Evolutionary conservation across 257 asterid genomes (phyloP).

Genomic region (Marsdenia floribunda): DNA sequence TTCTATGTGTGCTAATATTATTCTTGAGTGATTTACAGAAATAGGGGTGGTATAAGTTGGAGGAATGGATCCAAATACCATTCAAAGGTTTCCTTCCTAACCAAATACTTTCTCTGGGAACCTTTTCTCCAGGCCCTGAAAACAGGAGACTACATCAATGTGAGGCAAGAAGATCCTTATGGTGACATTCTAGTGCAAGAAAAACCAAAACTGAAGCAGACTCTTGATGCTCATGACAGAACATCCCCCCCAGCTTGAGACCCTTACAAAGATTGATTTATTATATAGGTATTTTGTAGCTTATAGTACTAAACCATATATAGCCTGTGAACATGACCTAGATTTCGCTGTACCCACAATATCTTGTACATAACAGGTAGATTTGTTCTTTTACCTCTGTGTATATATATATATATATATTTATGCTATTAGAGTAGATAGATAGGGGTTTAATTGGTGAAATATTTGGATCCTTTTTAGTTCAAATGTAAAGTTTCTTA

Average conservation of each 20-base stretch:
- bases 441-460: neutral
- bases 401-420: too few species aligned
- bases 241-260: neutral
- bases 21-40: neutral
- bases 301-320: neutral
- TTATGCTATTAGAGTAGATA: too few species aligned
- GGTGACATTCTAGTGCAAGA: slow-evolving; percentile 43
- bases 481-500: too few species aligned
- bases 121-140: slow-evolving; percentile 54
- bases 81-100: neutral
- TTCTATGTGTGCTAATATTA: neutral
- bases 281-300: neutral
- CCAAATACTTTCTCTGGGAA: neutral
- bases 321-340: neutral
- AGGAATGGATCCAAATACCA: neutral
- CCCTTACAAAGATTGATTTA: neutral
- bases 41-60: too few species aligned
- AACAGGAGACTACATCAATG: slow-evolving; percentile 48
- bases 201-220: slow-evolving; percentile 37
- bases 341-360: neutral
- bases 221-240: slow-evolving; percentile 17
- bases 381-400: neutral
- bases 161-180: slow-evolving; percentile 55
- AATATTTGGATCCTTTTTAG: neutral
- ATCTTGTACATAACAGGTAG: neutral